A percentile compares a stretch with the other conserved stretches of the same genome.
phyloP scores from a whole-genome alignment of 257 asterid species.

The Cruciata laevipes region DNA sequence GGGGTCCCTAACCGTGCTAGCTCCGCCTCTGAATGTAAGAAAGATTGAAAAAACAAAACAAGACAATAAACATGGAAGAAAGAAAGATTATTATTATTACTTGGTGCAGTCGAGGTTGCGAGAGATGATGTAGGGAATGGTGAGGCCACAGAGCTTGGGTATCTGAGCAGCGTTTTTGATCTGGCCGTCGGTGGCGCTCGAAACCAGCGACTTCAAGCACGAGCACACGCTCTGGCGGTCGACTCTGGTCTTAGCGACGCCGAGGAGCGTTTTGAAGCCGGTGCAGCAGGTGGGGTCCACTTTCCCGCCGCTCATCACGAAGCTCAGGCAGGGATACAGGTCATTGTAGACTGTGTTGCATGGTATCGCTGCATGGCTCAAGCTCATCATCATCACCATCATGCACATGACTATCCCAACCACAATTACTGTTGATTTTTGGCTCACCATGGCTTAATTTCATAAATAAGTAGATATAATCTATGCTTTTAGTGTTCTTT shows the following conservation, averaged over 20 bases:
- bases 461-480: neutral
- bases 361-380: neutral
- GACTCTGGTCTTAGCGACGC: conserved; percentile 3
- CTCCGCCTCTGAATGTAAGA: too few relatives aligned
- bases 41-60: too few relatives aligned
- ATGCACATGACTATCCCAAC: neutral
- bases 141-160: conserved; percentile 5
- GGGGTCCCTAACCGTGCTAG: too few relatives aligned
- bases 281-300: conserved; percentile 8
- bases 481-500: neutral
- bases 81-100: neutral
- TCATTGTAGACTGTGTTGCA: conserved; percentile 6
- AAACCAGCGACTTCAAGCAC: conserved; percentile 4
- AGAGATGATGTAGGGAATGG: conserved; percentile 1
- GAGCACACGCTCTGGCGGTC: conserved; percentile 12
- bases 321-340: conserved; percentile 11
- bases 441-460: neutral
- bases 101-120: conserved; percentile 14
- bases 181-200: neutral
- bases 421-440: neutral
- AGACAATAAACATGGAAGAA: neutral
- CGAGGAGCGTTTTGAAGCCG: conserved; percentile 9
- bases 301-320: conserved; percentile 8
- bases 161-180: conserved; percentile 7
- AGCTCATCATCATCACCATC: neutral